Evolutionary conservation across 2,329 filamentous ascomycete species (phyloP).

Genomic region (Trichoderma arundinaceum): DNA sequence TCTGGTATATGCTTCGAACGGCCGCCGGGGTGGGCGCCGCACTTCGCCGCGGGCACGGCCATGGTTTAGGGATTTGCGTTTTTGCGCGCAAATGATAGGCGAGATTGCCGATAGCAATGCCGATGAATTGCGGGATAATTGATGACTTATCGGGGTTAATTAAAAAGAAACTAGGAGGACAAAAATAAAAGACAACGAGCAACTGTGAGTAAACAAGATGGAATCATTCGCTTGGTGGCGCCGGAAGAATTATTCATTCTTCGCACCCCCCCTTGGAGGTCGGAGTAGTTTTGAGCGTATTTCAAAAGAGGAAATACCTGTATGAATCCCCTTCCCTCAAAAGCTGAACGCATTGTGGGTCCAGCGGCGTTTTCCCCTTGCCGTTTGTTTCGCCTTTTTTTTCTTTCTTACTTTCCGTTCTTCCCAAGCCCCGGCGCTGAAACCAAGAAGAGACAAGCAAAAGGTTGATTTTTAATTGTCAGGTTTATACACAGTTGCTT

Average conservation of each 20-base stretch:
- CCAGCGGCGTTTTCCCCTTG: neutral
- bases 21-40: too few relatives aligned
- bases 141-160: too few relatives aligned
- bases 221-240: conserved; percentile 25
- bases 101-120: neutral
- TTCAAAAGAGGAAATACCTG: neutral
- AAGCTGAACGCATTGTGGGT: conserved; percentile 4
- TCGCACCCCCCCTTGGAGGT: neutral
- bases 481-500: too few relatives aligned
- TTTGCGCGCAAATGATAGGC: too few relatives aligned
- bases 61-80: too few relatives aligned
- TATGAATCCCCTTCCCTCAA: neutral
- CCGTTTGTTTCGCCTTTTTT: neutral
- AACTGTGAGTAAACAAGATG: neutral
- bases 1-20: too few relatives aligned
- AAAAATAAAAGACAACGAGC: neutral
- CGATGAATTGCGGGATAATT: conserved; percentile 3
- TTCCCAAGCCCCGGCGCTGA: neutral
- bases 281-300: neutral
- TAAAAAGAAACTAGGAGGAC: too few relatives aligned
- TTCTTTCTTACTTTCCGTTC: neutral
- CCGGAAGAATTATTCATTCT: conserved; percentile 9
- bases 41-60: too few relatives aligned
- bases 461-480: too few relatives aligned
- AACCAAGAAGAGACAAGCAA: neutral